These are phyloP conservation scores for Auriscalpium vulgare DNA, from an alignment of 768 basidiomycete genomes.

Conservation along the genomic window DNA sequence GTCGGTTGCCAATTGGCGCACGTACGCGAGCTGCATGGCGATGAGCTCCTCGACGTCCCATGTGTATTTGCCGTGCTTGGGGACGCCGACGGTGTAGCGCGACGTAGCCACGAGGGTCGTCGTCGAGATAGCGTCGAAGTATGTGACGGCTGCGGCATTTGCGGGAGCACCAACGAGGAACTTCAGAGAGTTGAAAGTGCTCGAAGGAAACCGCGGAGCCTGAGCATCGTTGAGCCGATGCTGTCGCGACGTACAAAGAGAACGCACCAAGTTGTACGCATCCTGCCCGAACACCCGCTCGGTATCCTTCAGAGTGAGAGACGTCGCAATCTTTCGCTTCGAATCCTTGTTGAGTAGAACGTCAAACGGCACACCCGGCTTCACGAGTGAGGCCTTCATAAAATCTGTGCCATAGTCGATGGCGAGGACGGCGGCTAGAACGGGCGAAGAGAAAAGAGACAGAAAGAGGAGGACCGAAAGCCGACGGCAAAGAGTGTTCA, in stretches of 20 bases:
- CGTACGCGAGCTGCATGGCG: constrained; percentile 89
- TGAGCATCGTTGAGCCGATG: constrained; percentile 21
- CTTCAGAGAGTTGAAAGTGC: constrained; percentile 83
- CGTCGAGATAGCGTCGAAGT: constrained; percentile 37
- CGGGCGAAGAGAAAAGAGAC: constrained; percentile 17
- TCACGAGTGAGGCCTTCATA: constrained; percentile 94
- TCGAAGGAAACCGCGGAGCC: constrained; percentile 88
- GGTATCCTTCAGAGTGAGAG: constrained; percentile 86
- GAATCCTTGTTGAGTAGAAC: constrained; percentile 95
- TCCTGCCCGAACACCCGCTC: constrained; percentile 88
- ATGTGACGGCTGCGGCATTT: constrained; percentile 21
- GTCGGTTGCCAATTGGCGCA: constrained; percentile 79
- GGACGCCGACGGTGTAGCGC: constrained; percentile 30
- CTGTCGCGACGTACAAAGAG: neutral
- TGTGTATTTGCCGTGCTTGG: constrained; percentile 51
- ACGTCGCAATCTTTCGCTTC: constrained; percentile 88
- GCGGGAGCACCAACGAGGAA: constrained; percentile 67
- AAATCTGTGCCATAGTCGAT: constrained; percentile 98
- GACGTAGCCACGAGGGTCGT: constrained; percentile 54
- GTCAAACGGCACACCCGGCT: constrained; percentile 91
- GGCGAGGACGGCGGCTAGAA: constrained; percentile 61
- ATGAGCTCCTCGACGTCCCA: constrained; percentile 88
- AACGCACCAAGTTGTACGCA: constrained; percentile 77
- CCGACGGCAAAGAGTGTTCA: constrained; percentile 5
- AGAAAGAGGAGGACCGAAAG: constrained; percentile 6